Conservation (phyloP, 768 basidiomycete genomes). For the Rossbeevera mucosa region DNA sequence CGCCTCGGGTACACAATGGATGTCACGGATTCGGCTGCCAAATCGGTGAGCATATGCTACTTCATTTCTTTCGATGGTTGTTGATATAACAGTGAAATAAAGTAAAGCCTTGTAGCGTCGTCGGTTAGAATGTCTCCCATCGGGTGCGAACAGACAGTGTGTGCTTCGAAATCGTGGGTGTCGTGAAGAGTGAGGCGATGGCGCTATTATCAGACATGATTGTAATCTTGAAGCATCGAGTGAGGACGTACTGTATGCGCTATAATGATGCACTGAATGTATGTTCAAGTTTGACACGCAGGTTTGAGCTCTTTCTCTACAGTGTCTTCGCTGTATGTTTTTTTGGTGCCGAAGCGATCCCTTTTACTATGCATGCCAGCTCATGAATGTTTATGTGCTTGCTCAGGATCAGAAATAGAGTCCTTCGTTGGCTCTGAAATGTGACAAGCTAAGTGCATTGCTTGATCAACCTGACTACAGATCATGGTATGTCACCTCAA, state of each 20-base stretch:
- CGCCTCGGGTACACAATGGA: conserved; percentile 53
- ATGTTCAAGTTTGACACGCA: too few relatives aligned
- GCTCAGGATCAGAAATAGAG: too few relatives aligned
- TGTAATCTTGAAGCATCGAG: not conserved
- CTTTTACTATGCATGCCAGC: too few relatives aligned
- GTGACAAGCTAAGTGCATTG: too few relatives aligned
- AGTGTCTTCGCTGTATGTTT: too few relatives aligned
- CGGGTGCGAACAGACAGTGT: not conserved
- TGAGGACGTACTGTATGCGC: not conserved
- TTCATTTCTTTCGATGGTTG: not conserved
- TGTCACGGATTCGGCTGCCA: conserved; percentile 51
- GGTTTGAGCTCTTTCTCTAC: too few relatives aligned
- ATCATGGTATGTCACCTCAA: too few relatives aligned
- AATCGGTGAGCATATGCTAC: conserved; percentile 40
- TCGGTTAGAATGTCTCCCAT: not conserved
- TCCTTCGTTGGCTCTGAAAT: too few relatives aligned
- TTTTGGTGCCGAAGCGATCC: too few relatives aligned
- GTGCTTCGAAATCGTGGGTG: not conserved
- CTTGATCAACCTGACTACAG: too few relatives aligned
- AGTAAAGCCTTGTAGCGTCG: not conserved
- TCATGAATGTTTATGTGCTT: too few relatives aligned
- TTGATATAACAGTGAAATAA: conserved; percentile 9
- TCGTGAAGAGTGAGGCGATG: not conserved
- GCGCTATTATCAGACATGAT: not conserved
- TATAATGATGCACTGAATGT: not conserved